These are phyloP conservation scores for Didymella glomerata DNA, from an alignment of 2,329 filamentous ascomycete genomes.

Conservation along the genomic window DNA sequence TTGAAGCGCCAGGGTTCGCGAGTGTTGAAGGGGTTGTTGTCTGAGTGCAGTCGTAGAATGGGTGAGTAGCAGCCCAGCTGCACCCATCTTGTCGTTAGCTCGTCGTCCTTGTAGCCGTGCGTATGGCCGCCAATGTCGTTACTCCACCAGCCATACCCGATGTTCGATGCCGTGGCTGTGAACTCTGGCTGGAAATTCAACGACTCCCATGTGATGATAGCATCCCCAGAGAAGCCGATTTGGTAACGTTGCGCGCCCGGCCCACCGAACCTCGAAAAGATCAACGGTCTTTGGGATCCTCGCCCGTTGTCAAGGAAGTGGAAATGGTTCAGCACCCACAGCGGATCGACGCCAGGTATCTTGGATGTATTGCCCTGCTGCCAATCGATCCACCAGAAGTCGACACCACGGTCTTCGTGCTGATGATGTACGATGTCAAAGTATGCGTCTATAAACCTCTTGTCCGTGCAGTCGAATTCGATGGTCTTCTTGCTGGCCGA, in stretches of 20 bases:
- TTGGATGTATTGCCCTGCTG: constrained; percentile 67
- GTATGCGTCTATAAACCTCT: constrained; percentile 65
- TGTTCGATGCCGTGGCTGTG: constrained; percentile 71
- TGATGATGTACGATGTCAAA: constrained; percentile 65
- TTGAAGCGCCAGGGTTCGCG: constrained; percentile 70
- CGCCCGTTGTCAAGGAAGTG: constrained; percentile 65
- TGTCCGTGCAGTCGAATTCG: constrained; percentile 64
- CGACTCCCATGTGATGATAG: constrained; percentile 66
- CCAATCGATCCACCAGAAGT: constrained; percentile 76
- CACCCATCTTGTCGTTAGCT: constrained; percentile 67
- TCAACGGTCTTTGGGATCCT: constrained; percentile 58
- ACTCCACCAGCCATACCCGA: constrained; percentile 74
- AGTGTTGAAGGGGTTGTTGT: constrained; percentile 64
- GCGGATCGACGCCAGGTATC: constrained; percentile 66
- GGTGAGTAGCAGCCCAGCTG: constrained; percentile 70
- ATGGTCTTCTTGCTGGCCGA: constrained; percentile 61
- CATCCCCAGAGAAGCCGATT: constrained; percentile 71
- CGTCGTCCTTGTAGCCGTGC: constrained; percentile 64
- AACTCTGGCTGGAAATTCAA: constrained; percentile 72
- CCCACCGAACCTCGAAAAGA: constrained; percentile 69
- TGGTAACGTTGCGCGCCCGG: constrained; percentile 71
- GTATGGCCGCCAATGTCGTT: constrained; percentile 74
- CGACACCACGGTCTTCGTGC: constrained; percentile 64
- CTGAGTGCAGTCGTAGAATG: constrained; percentile 68
- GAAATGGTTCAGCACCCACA: constrained; percentile 72